Conservation (phyloP, 1,139 yeast species). For the Nematodospora anomalae region DNA sequence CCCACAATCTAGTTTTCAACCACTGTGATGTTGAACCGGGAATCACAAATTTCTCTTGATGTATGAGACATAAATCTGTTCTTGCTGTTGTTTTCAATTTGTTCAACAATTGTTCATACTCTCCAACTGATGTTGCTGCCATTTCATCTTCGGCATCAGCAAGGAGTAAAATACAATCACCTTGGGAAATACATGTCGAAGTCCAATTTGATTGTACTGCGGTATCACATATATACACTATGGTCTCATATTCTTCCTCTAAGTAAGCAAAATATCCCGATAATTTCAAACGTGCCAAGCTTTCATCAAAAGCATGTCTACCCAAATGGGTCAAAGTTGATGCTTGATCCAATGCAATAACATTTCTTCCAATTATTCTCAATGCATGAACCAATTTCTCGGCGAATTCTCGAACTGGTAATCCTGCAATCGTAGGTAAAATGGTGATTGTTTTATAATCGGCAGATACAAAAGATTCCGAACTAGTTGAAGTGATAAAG, state of each 20-base stretch:
- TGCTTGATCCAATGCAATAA: conserved; percentile 78
- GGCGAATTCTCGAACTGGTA: conserved; percentile 87
- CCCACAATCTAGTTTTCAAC: conserved; percentile 87
- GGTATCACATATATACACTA: conserved; percentile 87
- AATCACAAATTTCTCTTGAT: conserved; percentile 75
- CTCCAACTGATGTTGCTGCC: conserved; percentile 73
- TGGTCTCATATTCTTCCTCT: conserved; percentile 85
- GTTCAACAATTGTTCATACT: conserved; percentile 74
- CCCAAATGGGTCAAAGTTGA: conserved; percentile 81
- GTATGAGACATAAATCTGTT: conserved; percentile 82
- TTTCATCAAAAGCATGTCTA: conserved; percentile 86
- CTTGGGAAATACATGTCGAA: conserved; percentile 87
- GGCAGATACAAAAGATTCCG: conserved; percentile 32
- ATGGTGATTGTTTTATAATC: conserved; percentile 83
- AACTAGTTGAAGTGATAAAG: conserved; percentile 27
- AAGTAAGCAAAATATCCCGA: conserved; percentile 88
- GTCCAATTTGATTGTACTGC: conserved; percentile 88
- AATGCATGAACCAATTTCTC: conserved; percentile 68
- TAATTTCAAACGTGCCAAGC: conserved; percentile 75
- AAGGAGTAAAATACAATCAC: conserved; percentile 77
- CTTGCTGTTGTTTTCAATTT: conserved; percentile 83
- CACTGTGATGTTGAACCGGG: conserved; percentile 86
- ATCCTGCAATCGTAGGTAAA: conserved; percentile 72
- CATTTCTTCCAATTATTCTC: conserved; percentile 68
- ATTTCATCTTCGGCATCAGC: conserved; percentile 68